Base-by-base conservation (phyloP, 2,329 filamentous ascomycete species). In the Penicillium sp. region DNA sequence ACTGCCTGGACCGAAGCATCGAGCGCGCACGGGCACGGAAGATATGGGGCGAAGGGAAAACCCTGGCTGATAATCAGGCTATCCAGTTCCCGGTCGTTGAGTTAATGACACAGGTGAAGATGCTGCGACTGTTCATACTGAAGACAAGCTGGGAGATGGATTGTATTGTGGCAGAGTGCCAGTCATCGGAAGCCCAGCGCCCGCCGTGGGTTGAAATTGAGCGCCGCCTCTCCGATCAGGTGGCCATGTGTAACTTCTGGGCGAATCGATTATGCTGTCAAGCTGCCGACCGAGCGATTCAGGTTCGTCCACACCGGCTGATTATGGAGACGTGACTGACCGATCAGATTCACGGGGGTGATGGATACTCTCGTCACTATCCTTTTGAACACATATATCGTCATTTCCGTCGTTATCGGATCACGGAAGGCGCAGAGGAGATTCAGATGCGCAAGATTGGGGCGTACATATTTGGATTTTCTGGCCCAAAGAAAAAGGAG, bases 161-260 rank as follows among this genome's bases (percentile, higher is more conserved):
- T 63, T 73, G 72, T 1, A 50, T 74, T 51, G 67, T 68, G 8
- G 66, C 66, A 4, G 62, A 70, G 23, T 68, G 81, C 60, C 69
- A 63, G 39, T 61, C 59, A 27, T 49, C 58, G 1, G 31, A 48
- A 5, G 41, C 47, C 57, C 68, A 51, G 39, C 39, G 15, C 10
- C 71, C 73, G 51, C 76, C 77, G 2, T 79, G 76, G 76, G 67
- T 80, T 7, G 80, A 81, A 34, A 83, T 87, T 29, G 84, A 87
- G 72, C 78, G 75, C 66, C 77, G 77, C 61, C 73, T 87, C n/a
- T 82, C 82, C 25, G 82, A 85, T 67, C 84, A 85, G 66, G 83
- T 87, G 31, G 80, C 78, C 53, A 87, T 87, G 84, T 87, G 85
- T 71, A 87, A 87, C 65, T 87, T 85, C 68, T 87, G 82, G 77